Evolutionary conservation across 306 rosid genomes (phyloP), one percentile per base, ranked within the genome.

Genomic region (Cucumis cinereus): DNA sequence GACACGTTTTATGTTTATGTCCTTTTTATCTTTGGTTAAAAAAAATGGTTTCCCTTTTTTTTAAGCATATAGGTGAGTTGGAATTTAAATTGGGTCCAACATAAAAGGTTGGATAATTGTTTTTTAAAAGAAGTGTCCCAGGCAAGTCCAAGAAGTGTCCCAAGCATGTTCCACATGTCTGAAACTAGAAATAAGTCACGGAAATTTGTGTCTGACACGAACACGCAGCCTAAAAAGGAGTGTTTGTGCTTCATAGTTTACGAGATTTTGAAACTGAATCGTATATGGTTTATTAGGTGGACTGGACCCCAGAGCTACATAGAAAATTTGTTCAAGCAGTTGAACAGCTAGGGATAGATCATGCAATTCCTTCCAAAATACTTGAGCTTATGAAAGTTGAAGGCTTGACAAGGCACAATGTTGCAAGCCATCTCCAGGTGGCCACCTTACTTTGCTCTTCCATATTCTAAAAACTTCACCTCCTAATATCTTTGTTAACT

Each of bases 341-440:
- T 9, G 97, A 95, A 61, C 93, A 92, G 77, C 80, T 95, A 74
- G 99, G 99, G 10, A 80, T 95, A 53, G 98, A 92, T 86, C 97
- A 90, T 82, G 99, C 98, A 75, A 95, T 95, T 88, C 99, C 99
- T 24, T 95, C 99, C 81, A 88, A 97, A 78, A 90, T 95, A 85
- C 88, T 92, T 59, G 99, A 90, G 86, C 81, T 95, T 20, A 95
- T 95, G 99, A 88, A 89, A 81, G 89, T 91, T 72, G 92, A 90
- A 57, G 93, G 92, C 19, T 87, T 95, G 86, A 95, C 98, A 2
- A 89, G 99, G 89, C 98, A 95, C 83, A 95, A 95, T 60, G 89
- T 95, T 47, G 99, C 99, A 50, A 95, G 99, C 79, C 99, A 95
- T 85, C 99, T 95, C 77, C 99, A 95, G 99, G 99, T 92, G 71